These are phyloP conservation scores for Leccinum disarticulatum DNA, from an alignment of 768 basidiomycete genomes.

Conservation along the genomic window DNA sequence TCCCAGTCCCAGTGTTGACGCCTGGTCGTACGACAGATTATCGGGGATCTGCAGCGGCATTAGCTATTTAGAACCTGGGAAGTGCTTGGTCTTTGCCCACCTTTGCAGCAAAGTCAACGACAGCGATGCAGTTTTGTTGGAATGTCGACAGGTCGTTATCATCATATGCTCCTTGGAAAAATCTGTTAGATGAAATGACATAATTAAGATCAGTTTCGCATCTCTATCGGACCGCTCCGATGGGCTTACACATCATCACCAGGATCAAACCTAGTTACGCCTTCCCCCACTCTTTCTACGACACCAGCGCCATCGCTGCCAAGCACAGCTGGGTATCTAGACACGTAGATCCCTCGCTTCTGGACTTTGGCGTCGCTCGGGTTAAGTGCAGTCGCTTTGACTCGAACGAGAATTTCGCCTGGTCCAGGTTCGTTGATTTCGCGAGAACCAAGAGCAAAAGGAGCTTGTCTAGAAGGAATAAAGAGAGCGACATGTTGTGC, in stretches of 20 bases:
- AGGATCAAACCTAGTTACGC: slow-evolving; percentile 46
- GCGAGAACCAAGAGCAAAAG: slow-evolving; percentile 34
- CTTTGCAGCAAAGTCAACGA: slow-evolving; percentile 42
- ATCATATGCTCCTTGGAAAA: slow-evolving; percentile 41
- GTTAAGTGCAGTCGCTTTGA: slow-evolving; percentile 49
- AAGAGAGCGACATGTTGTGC: slow-evolving; percentile 30
- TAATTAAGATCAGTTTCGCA: slow-evolving; percentile 27
- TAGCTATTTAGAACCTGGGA: slow-evolving; percentile 1
- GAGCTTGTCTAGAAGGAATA: slow-evolving; percentile 33
- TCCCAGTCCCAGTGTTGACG: slow-evolving; percentile 47
- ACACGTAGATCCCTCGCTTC: slow-evolving; percentile 37
- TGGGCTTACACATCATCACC: slow-evolving; percentile 53
- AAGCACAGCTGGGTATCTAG: slow-evolving; percentile 44
- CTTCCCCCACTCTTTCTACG: slow-evolving; percentile 51
- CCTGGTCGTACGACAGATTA: slow-evolving; percentile 47
- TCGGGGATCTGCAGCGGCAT: slow-evolving; percentile 42
- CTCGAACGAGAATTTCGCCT: slow-evolving; percentile 48
- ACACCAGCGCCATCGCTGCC: slow-evolving; percentile 54
- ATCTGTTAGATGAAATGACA: slow-evolving; percentile 28
- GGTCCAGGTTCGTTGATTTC: slow-evolving; percentile 44
- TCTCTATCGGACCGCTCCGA: slow-evolving; percentile 7
- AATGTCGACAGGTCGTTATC: slow-evolving; percentile 39
- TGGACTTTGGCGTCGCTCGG: slow-evolving; percentile 56
- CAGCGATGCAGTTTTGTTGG: slow-evolving; percentile 46
- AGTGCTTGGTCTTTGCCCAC: slow-evolving; percentile 20